Evolutionary conservation across 345 rosid genomes (phyloP), one percentile per base, ranked within the genome.

Genomic region (Capsella bursapastoris): DNA sequence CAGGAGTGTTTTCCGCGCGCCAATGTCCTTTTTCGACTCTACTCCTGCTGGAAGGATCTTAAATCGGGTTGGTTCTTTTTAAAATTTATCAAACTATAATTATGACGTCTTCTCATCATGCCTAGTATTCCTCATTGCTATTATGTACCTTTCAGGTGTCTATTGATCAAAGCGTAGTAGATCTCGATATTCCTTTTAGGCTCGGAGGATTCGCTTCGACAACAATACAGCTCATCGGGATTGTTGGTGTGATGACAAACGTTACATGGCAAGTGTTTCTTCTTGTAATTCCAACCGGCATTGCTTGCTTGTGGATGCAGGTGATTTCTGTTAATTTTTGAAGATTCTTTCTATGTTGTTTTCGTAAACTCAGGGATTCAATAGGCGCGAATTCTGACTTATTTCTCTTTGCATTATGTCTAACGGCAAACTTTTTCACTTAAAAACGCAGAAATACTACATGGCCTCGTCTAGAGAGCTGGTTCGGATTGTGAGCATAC

Each of bases 171-270:
- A 43, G 48, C 48, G 48, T 43, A 3, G 48, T 43, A 12, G 48
- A 43, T 43, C 48, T 43, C 48, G 48, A 43, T 43, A 43, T 43
- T 43, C 48, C 48, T 43, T 43, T 43, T 43, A 43, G 48, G 48
- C 48, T 43, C 7, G 48, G 48, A 43, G 48, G 48, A 43, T 43
- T 43, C 4, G 48, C 48, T 43, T 43, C 48, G 7, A 43, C 48
- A 43, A 43, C 48, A 12, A 43, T 43, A 13, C 48, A 43, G 2
- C 48, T 43, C 48, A 43, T 43, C n/a, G 48, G 48, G 15, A 43
- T 43, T 43, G 48, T 43, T 43, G 48, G 48, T 43, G 48, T 43
- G 7, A 43, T 43, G 48, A 43, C 48, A 43, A 43, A 43, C 48
- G 48, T 43, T 43, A 43, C 48, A 13, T 43, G 48, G 48, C 48